A percentile compares a stretch with the other conserved stretches of the same genome.
These are phyloP conservation scores for Zizania palustris DNA, from an alignment of 202 grass and related monocot species.

Conservation along the genomic window DNA sequence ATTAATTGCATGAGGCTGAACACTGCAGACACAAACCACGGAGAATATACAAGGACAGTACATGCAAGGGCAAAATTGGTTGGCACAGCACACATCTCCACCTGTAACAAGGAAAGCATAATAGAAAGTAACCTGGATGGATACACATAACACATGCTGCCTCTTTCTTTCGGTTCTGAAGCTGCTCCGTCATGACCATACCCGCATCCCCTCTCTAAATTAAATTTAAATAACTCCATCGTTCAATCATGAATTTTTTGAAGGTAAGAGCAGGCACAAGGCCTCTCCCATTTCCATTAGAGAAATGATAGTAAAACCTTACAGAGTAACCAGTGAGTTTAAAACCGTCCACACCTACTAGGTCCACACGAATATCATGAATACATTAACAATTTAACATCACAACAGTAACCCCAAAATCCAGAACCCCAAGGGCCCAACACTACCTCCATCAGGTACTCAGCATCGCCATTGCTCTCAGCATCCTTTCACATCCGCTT, in stretches of 20 bases:
- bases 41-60: background rate
- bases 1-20: background rate
- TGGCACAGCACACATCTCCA: background rate
- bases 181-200: conserved; percentile 64
- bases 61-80: background rate
- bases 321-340: too few species aligned
- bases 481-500: conserved; percentile 55
- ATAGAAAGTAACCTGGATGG: conserved; percentile 49
- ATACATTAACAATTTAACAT: too few species aligned
- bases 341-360: too few species aligned
- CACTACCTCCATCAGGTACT: conserved; percentile 51
- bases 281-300: too few species aligned
- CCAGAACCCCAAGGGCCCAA: background rate
- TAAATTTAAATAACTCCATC: conserved; percentile 29
- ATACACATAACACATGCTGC: conserved; percentile 53
- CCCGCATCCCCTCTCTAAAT: conserved; percentile 73
- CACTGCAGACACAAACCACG: background rate
- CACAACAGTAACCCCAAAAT: conserved; percentile 4
- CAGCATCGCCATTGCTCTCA: conserved; percentile 45
- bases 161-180: conserved; percentile 65
- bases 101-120: background rate
- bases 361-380: too few species aligned
- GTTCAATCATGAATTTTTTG: background rate
- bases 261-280: too few species aligned
- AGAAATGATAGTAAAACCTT: too few species aligned